Evolutionary conservation across 1,139 yeast genomes (phyloP).

Genomic region (Pichia sp.): DNA sequence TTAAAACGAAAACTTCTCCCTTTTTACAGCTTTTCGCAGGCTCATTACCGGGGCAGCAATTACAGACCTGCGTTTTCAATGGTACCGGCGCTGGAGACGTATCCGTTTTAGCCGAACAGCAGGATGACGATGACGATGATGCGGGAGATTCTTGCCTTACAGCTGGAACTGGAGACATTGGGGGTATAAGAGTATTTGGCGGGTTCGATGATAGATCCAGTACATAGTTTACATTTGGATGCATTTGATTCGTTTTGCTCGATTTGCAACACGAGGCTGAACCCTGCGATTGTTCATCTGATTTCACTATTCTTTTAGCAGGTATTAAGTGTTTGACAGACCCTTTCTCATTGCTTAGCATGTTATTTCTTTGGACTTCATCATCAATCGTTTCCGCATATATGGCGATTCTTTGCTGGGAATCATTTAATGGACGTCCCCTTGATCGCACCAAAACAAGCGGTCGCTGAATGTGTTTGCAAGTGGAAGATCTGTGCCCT

Average conservation of each 20-base stretch:
- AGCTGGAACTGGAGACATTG: not conserved
- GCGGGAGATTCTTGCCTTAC: not conserved
- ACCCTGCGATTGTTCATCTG: not conserved
- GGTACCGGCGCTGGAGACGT: not conserved
- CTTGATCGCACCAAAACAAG: conserved; percentile 79
- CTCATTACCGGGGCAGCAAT: conserved; percentile 4
- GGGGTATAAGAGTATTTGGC: not conserved
- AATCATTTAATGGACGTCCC: conserved; percentile 64
- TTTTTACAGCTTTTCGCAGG: conserved; percentile 2
- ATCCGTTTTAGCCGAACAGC: not conserved
- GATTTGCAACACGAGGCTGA: not conserved
- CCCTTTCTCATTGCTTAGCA: conserved; percentile 3
- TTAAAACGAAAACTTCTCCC: conserved; percentile 35
- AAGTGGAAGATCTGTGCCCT: conserved; percentile 85
- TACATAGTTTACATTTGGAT: not conserved
- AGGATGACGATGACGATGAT: not conserved
- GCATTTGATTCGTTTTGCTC: not conserved
- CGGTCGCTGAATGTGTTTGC: conserved; percentile 75
- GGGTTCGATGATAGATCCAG: not conserved
- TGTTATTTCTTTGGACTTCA: conserved; percentile 3
- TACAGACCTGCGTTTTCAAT: conserved; percentile 1
- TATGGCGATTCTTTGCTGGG: conserved; percentile 49
- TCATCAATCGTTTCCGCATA: conserved; percentile 37
- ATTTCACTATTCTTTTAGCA: conserved; percentile 1
- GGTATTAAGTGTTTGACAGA: conserved; percentile 3